Conservation (phyloP, 2,329 filamentous ascomycete genomes). For the Emmonsiellopsis sp. region DNA sequence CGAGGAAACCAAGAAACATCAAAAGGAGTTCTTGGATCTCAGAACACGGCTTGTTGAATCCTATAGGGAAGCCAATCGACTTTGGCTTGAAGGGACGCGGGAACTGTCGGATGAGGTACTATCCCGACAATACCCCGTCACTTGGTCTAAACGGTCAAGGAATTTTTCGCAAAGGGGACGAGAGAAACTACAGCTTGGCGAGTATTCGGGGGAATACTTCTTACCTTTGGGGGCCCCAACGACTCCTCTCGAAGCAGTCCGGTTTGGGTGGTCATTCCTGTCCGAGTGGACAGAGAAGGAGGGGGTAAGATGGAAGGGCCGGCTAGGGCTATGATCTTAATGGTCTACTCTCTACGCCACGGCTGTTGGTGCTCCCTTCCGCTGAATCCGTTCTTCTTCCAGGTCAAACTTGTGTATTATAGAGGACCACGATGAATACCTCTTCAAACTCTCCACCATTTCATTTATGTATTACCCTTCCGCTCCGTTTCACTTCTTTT, state of each 20-base stretch:
- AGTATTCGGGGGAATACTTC: slow-evolving; percentile 30
- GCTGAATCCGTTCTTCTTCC: no score
- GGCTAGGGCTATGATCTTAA: slow-evolving; percentile 26
- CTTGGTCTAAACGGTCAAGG: slow-evolving; percentile 33
- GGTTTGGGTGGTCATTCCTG: slow-evolving; percentile 36
- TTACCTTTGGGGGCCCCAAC: slow-evolving; percentile 35
- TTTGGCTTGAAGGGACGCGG: slow-evolving; percentile 35
- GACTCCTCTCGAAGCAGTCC: slow-evolving; percentile 35
- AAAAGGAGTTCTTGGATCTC: slow-evolving; percentile 31
- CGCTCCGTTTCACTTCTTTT: not conserved
- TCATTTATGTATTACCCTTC: not conserved
- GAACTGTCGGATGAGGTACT: slow-evolving; percentile 33
- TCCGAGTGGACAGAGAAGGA: slow-evolving; percentile 39
- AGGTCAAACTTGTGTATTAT: no score
- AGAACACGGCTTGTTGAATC: slow-evolving; percentile 31
- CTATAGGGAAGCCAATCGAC: slow-evolving; percentile 30
- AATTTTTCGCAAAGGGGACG: slow-evolving; percentile 28
- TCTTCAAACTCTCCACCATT: not conserved
- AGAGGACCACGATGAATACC: no score
- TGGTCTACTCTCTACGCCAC: not conserved
- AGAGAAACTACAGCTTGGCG: slow-evolving; percentile 22
- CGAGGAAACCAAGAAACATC: slow-evolving; percentile 27
- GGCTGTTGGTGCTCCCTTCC: not conserved
- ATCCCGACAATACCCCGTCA: slow-evolving; percentile 31
- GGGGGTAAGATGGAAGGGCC: slow-evolving; percentile 34